Evolutionary conservation across 768 basidiomycete genomes (phyloP).

Genomic region (Amanita jacksonii): DNA sequence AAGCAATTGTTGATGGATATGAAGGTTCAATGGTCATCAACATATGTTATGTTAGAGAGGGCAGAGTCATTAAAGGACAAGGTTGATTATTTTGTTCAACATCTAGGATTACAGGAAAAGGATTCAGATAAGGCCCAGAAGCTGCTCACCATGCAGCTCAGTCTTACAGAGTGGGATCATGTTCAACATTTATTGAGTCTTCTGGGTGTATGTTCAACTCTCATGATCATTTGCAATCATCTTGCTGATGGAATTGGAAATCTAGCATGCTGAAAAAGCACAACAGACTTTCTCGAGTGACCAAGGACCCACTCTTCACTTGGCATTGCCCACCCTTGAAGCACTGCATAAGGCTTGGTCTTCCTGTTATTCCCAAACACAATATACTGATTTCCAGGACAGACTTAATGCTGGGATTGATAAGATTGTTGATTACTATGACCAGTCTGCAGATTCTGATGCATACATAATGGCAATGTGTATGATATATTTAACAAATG

Average conservation of each 20-base stretch:
- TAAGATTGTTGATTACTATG: constrained; percentile 23
- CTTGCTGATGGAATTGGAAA: not conserved
- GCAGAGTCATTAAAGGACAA: not conserved
- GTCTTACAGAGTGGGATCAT: constrained; percentile 16
- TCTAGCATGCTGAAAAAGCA: constrained; percentile 19
- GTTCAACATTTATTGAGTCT: constrained; percentile 14
- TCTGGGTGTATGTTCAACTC: constrained; percentile 15
- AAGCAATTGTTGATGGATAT: no score
- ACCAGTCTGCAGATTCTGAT: constrained; percentile 18
- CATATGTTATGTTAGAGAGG: not conserved
- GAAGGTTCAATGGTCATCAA: constrained; percentile 5
- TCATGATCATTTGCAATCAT: not conserved
- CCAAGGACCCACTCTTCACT: constrained; percentile 17
- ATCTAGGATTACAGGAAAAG: constrained; percentile 15
- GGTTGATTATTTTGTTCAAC: constrained; percentile 18
- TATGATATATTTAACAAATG: no score
- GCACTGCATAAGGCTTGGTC: constrained; percentile 21
- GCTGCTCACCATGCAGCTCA: constrained; percentile 13
- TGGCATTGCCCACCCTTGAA: constrained; percentile 24
- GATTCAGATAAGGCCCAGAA: constrained; percentile 17
- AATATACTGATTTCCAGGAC: not conserved
- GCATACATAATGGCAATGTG: constrained; percentile 23
- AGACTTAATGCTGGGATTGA: not conserved
- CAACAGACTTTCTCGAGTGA: constrained; percentile 26
- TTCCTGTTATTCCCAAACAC: constrained; percentile 9